A percentile compares a stretch with the other conserved stretches of the same genome.
phyloP scores from a whole-genome alignment of 306 rosid species.

The Fragaria iinumae region DNA sequence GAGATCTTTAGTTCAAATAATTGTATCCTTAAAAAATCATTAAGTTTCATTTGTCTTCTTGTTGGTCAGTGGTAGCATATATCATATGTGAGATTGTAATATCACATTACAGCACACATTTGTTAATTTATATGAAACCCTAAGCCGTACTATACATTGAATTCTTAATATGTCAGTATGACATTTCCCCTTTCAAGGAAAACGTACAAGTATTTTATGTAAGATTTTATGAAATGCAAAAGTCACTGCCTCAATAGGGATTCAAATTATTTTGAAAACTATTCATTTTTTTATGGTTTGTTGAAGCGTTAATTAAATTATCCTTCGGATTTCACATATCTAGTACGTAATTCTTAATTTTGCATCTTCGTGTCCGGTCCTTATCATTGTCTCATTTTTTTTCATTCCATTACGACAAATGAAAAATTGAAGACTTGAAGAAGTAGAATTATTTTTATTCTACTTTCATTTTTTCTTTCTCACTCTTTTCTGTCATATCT shows the following conservation, averaged over 20 bases:
- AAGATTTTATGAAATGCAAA: neutral
- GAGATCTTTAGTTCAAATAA: neutral
- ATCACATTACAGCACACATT: neutral
- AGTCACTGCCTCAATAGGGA: neutral
- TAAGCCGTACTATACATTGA: neutral
- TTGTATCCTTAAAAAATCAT: neutral
- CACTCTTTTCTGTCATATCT: too few relatives aligned
- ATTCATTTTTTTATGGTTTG: neutral
- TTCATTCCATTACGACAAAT: neutral
- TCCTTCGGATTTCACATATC: neutral
- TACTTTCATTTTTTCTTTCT: too few relatives aligned
- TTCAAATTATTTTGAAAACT: neutral
- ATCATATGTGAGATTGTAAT: neutral
- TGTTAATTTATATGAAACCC: neutral
- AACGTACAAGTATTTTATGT: neutral
- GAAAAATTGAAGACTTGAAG: neutral
- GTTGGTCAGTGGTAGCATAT: neutral
- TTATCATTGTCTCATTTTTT: neutral
- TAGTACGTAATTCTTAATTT: neutral
- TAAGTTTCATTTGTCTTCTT: neutral
- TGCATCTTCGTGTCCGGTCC: neutral
- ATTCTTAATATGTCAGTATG: neutral
- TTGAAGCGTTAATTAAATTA: neutral
- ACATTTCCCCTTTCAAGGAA: neutral
- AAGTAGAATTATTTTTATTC: too few relatives aligned